Conservation (phyloP, 2,329 filamentous ascomycete genomes). For the Cordyceps pruinosa region DNA sequence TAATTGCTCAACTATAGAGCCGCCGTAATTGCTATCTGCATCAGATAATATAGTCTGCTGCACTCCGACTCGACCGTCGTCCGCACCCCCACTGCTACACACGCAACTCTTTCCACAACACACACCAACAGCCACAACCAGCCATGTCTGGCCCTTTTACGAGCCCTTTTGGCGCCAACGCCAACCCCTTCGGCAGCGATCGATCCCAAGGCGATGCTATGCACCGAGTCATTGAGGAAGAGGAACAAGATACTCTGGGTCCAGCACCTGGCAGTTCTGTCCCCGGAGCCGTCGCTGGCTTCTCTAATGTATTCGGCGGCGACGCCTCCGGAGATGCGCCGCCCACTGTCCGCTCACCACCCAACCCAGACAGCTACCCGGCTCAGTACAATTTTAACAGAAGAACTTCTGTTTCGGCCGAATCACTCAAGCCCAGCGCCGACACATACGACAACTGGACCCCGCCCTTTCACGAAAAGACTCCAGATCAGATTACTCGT, state of each 20-base stretch:
- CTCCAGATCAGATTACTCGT: constrained; percentile 69
- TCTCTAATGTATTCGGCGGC: constrained; percentile 48
- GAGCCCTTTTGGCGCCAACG: constrained; percentile 59
- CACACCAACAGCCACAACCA: background rate
- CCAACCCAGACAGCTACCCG: constrained; percentile 66
- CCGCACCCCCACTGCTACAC: background rate
- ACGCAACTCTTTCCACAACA: background rate
- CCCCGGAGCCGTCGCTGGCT: constrained; percentile 35
- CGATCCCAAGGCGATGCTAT: constrained; percentile 35
- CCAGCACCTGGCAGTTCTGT: constrained; percentile 59
- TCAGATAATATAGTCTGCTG: background rate
- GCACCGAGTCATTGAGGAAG: constrained; percentile 67
- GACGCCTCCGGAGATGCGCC: constrained; percentile 41
- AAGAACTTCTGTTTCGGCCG: constrained; percentile 91
- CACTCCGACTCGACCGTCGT: background rate
- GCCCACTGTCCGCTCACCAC: constrained; percentile 40
- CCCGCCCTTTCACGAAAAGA: constrained; percentile 79
- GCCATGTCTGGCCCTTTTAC: constrained; percentile 72
- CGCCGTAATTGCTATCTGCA: background rate
- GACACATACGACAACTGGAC: constrained; percentile 84
- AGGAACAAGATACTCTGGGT: constrained; percentile 68
- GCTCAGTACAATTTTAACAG: constrained; percentile 90
- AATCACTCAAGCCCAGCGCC: constrained; percentile 85
- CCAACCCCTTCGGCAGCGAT: constrained; percentile 63
- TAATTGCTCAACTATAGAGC: background rate